Percentiles rank a stretch among this genome's conserved stretches.
Conservation (phyloP, 148 eudicot species). For the Tetragonia tetragonoides region DNA sequence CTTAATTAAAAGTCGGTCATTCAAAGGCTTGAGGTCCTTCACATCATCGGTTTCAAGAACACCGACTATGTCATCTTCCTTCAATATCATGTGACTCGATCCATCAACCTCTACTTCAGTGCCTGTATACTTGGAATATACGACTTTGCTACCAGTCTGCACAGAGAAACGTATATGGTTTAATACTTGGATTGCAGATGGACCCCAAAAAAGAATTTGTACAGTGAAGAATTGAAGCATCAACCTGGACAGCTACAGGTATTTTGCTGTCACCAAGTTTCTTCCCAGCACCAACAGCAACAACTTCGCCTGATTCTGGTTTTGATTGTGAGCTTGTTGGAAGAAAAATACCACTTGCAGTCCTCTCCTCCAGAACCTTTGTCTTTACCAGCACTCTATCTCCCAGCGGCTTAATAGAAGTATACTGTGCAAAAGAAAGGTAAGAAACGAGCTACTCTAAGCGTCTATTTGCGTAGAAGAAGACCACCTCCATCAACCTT, state of each 20-base stretch:
- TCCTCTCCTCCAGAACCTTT: conserved; percentile 61
- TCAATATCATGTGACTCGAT: conserved; percentile 55
- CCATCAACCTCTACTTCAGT: conserved; percentile 79
- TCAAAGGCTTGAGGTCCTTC: conserved; percentile 73
- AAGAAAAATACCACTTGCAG: conserved; percentile 62
- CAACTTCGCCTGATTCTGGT: conserved; percentile 71
- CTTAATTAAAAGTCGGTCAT: conserved; percentile 68
- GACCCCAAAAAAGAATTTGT: not conserved
- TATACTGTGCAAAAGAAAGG: conserved; percentile 43
- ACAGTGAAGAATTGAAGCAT: not conserved
- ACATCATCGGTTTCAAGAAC: conserved; percentile 68
- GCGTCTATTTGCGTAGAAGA: no score
- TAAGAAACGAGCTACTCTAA: not conserved
- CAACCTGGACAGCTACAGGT: conserved; percentile 53
- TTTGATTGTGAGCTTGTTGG: conserved; percentile 61
- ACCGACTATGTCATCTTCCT: conserved; percentile 81
- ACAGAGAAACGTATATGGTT: not conserved
- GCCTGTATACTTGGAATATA: conserved; percentile 76
- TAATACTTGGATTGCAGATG: not conserved
- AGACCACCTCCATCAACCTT: not conserved
- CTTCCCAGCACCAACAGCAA: conserved; percentile 72
- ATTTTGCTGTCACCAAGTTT: conserved; percentile 53
- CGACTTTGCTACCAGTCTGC: conserved; percentile 56
- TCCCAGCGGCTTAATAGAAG: conserved; percentile 71
- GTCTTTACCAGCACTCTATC: conserved; percentile 68